Percentiles rank a stretch among this genome's conserved stretches.
Evolutionary conservation across 768 basidiomycete genomes (phyloP).

Genomic region (Lactifluus rugatus): DNA sequence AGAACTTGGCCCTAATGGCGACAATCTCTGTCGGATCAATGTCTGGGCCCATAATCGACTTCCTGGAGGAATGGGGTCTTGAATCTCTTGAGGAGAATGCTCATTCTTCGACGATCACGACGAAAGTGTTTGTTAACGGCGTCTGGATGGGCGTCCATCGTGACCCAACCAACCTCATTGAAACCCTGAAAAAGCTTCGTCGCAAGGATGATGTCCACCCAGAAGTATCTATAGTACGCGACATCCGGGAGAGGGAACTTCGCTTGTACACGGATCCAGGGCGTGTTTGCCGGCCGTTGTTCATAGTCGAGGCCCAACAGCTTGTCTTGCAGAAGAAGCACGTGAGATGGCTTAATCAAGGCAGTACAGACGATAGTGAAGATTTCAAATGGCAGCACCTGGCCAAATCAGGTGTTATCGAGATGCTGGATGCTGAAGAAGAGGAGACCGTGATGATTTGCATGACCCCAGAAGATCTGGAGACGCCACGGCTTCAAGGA

Average conservation of each 20-base stretch:
- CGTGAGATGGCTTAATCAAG: conserved; percentile 57
- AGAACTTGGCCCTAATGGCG: conserved; percentile 95
- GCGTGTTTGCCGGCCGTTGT: conserved; percentile 91
- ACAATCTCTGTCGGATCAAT: conserved; percentile 97
- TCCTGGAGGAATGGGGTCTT: conserved; percentile 97
- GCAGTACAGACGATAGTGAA: conserved; percentile 41
- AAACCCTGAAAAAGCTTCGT: conserved; percentile 85
- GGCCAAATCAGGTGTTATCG: conserved; percentile 80
- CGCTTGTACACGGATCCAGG: conserved; percentile 95
- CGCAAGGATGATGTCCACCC: conserved; percentile 91
- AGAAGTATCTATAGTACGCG: conserved; percentile 95
- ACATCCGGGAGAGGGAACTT: conserved; percentile 92
- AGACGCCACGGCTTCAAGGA: conserved; percentile 58
- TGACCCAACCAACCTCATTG: conserved; percentile 84
- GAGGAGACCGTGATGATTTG: conserved; percentile 99
- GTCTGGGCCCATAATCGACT: conserved; percentile 94
- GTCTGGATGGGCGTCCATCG: conserved; percentile 99
- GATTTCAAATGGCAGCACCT: conserved; percentile 71
- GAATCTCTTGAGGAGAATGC: conserved; percentile 93
- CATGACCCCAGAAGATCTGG: conserved; percentile 95
- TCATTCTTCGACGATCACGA: conserved; percentile 70
- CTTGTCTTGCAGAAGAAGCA: conserved; percentile 78
- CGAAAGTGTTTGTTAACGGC: conserved; percentile 98
- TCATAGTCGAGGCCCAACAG: conserved; percentile 91
- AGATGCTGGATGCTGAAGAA: conserved; percentile 94